Conservation (phyloP, 176 grass and related monocot species). For the Aechmea fasciata region DNA sequence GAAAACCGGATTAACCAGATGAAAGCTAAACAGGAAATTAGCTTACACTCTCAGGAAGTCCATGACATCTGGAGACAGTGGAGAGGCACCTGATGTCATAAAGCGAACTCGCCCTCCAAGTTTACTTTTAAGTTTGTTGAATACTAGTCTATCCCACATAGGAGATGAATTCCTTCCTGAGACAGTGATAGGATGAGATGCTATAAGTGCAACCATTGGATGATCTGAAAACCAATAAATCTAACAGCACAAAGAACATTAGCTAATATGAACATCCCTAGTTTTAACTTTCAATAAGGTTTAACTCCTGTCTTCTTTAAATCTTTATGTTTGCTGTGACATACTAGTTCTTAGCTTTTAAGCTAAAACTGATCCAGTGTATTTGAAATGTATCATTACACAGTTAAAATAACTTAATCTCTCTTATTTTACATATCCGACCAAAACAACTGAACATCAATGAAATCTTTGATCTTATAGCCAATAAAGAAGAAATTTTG, state of each 20-base stretch:
- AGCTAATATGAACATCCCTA: neutral
- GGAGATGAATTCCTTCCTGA: slow-evolving; percentile 65
- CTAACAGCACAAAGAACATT: neutral
- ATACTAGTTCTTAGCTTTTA: neutral
- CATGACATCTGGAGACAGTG: slow-evolving; percentile 83
- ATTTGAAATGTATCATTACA: too few relatives aligned
- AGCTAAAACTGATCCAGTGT: neutral
- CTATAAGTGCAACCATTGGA: neutral
- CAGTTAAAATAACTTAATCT: too few relatives aligned
- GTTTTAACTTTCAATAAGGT: neutral
- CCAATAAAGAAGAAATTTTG: neutral
- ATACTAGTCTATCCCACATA: slow-evolving; percentile 95
- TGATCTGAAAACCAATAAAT: neutral
- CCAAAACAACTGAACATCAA: neutral
- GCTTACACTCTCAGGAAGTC: slow-evolving; percentile 93
- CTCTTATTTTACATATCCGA: too few relatives aligned
- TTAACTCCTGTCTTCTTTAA: too few relatives aligned
- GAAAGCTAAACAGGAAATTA: slow-evolving; percentile 17
- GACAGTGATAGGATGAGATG: slow-evolving; percentile 8
- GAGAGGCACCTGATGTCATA: slow-evolving; percentile 88
- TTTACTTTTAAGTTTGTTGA: slow-evolving; percentile 94
- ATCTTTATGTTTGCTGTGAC: too few relatives aligned
- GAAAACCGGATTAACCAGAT: neutral
- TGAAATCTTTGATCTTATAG: neutral
- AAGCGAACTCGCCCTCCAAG: slow-evolving; percentile 78